Evolutionary conservation across 164 flowering plant genomes (phyloP).

Genomic region (Kingdonia uniflora): DNA sequence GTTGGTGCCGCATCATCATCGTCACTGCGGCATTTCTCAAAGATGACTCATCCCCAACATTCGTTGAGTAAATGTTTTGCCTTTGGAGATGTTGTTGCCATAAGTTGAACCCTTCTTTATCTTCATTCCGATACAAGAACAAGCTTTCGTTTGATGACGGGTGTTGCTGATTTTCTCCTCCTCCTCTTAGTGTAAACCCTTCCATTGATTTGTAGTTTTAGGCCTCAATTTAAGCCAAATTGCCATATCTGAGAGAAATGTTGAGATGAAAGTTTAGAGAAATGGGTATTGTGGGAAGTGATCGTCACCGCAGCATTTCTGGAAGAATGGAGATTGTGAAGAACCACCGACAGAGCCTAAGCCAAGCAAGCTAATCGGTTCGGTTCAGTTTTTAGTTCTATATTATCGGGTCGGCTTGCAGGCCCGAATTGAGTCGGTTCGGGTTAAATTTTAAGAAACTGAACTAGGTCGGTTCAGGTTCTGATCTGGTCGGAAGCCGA

Average conservation of each 20-base stretch:
- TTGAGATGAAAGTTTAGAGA: too few species aligned
- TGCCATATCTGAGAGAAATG: conserved; percentile 56
- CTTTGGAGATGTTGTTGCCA: conserved; percentile 29
- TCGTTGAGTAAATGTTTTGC: conserved; percentile 13
- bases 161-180: conserved; percentile 18
- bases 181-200: conserved; percentile 42
- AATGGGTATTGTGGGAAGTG: background rate
- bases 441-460: too few species aligned
- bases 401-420: too few species aligned
- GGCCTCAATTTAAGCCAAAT: conserved; percentile 22
- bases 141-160: conserved; percentile 14
- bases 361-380: too few species aligned
- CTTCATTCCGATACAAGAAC: conserved; percentile 34
- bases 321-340: too few species aligned
- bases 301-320: too few species aligned
- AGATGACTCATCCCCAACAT: conserved; percentile 18
- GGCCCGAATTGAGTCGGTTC: too few species aligned
- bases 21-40: conserved; percentile 15
- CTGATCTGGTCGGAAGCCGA: too few species aligned
- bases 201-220: conserved; percentile 33
- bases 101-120: conserved; percentile 43
- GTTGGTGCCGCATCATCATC: conserved; percentile 23
- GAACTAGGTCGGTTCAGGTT: too few species aligned
- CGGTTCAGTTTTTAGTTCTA: too few species aligned
- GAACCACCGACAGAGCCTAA: too few species aligned